Evolutionary conservation across 805 yeast species (phyloP).

Genomic region (Isabelozyma rhagii): DNA sequence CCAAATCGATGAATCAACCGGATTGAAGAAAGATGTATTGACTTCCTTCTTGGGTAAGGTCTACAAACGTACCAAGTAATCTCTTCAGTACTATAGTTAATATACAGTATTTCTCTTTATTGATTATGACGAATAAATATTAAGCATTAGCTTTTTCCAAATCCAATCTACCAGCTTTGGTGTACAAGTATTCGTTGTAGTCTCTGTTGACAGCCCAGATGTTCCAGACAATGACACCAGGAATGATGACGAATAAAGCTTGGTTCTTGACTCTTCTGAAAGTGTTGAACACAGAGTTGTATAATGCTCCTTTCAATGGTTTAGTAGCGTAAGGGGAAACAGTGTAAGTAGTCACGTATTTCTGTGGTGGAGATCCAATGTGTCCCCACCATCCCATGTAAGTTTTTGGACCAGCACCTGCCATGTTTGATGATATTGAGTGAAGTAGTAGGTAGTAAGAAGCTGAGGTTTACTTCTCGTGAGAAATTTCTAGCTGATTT

Average conservation of each 20-base stretch:
- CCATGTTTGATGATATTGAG: constrained; percentile 15
- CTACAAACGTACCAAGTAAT: constrained; percentile 86
- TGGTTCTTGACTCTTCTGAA: constrained; percentile 92
- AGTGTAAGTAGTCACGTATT: constrained; percentile 81
- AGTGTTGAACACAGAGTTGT: constrained; percentile 86
- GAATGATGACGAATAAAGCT: constrained; percentile 71
- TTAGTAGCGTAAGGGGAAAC: constrained; percentile 92
- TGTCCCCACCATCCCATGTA: constrained; percentile 99
- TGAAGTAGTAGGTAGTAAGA: not conserved
- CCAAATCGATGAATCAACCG: constrained; percentile 82
- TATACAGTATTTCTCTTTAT: not conserved
- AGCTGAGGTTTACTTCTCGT: not conserved
- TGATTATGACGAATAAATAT: not conserved
- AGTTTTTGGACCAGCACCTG: constrained; percentile 53
- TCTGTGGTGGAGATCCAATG: constrained; percentile 84
- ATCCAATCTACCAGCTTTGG: constrained; percentile 97
- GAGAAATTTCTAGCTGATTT: not conserved
- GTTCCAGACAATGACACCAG: constrained; percentile 78
- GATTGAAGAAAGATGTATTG: constrained; percentile 88
- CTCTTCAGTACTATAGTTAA: not conserved
- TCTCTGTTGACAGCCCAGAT: constrained; percentile 85
- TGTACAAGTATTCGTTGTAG: constrained; percentile 90
- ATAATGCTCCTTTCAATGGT: constrained; percentile 82
- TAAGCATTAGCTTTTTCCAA: constrained; percentile 60
- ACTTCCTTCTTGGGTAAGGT: constrained; percentile 83